Base-by-base conservation (phyloP, 192 early-diverging fungal genomes). In the Linnemannia schmuckeri region DNA sequence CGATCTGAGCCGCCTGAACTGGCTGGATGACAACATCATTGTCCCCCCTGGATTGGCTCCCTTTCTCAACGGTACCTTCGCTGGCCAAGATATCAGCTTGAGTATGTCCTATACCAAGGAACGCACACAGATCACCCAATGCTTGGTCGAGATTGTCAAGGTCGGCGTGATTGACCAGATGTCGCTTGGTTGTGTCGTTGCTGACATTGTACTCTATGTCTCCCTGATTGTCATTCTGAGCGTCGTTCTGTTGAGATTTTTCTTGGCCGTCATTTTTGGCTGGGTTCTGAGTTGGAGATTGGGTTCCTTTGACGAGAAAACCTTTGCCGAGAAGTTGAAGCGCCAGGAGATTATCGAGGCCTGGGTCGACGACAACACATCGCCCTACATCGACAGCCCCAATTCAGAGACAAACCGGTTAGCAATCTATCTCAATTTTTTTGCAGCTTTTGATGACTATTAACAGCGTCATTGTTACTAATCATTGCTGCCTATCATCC, bases 211-310 rank as follows among this genome's bases (percentile, higher is more conserved):
- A 10, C 89, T 97, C 24, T 97, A 95, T 74, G 90, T 96, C 12
- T 96, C 96, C 40, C 90, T 97, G 69, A 90, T 92, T 69, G 92
- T 96, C 52, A 93, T 94, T 83, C 79, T 96, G 68, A 91, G 92
- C 70, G 91, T 91, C 10, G 92, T 96, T 70, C 30, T 92, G 57
- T 81, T 91, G 72, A 93, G 94, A 80, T 98, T 98, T 81, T 74
- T 91, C 54, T 75, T 96, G 85, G 96, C 97, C 1, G 83, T 96
- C 30, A 90, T 93, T 69, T 97, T 97, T 92, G 93, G 93, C 63
- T 97, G 96, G 96, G 93, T 97, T 71, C 88, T 97, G 74, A 93
- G 94, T 18, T 93, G 93, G 89, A 91, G 93, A 41, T 88, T 98
- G 44, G 97, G 97, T 22, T 92, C 94, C 73, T 93, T 97, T 41